Evolutionary conservation across 768 basidiomycete species (phyloP).

Genomic region (Lentinula lateritia): DNA sequence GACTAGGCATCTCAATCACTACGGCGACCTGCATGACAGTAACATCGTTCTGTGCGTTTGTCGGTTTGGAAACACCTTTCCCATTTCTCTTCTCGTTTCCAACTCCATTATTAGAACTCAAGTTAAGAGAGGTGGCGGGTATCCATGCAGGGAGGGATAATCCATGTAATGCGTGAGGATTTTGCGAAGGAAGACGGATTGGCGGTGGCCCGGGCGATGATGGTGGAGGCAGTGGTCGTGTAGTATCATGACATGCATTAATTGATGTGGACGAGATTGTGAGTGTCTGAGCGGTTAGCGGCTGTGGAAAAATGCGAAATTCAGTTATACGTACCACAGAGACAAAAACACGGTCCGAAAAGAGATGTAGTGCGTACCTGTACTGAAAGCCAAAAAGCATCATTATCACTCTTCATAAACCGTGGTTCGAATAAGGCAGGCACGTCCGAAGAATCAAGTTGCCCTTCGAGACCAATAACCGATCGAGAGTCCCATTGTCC

Average conservation of each 20-base stretch:
- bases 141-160: constrained; percentile 8
- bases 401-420: constrained; percentile 7
- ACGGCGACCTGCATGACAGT: constrained; percentile 32
- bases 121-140: neutral
- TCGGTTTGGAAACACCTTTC: constrained; percentile 9
- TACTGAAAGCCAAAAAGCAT: constrained; percentile 11
- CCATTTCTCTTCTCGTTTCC: neutral
- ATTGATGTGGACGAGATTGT: neutral
- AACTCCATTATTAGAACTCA: neutral
- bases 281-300: neutral
- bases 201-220: neutral
- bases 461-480: neutral
- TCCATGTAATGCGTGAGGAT: constrained; percentile 8
- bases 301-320: neutral
- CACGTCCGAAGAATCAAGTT: neutral
- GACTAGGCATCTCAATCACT: constrained; percentile 43
- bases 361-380: constrained; percentile 12
- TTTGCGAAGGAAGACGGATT: neutral
- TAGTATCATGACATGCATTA: neutral
- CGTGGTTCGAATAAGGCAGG: constrained; percentile 11
- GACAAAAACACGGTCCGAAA: neutral
- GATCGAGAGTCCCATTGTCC: neutral
- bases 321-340: neutral
- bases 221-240: neutral
- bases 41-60: constrained; percentile 7